A percentile compares a stretch with the other conserved stretches of the same genome.
Conservation (phyloP, 169 alveolate genomes). For the Plasmodium gaboni region DNA sequence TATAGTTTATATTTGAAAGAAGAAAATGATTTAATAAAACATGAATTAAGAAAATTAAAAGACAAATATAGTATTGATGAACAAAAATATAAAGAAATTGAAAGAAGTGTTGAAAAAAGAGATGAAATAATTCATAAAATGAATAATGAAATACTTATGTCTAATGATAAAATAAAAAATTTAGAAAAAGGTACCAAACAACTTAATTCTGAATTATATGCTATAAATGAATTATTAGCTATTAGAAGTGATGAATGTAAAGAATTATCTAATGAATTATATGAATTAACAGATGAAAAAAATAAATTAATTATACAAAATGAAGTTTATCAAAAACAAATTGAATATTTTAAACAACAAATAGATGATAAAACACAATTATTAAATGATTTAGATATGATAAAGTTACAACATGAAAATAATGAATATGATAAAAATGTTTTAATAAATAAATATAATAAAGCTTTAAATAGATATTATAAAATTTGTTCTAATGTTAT, state of each 20-base stretch:
- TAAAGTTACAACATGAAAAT: slow-evolving; percentile 8
- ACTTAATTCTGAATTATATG: slow-evolving; percentile 58
- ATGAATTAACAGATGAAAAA: slow-evolving; percentile 58
- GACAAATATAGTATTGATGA: slow-evolving; percentile 49
- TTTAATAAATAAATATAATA: slow-evolving; percentile 39
- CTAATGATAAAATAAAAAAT: slow-evolving; percentile 63
- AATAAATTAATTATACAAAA: slow-evolving; percentile 59
- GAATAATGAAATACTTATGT: slow-evolving; percentile 60
- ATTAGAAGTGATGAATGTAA: slow-evolving; percentile 73
- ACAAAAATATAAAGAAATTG: slow-evolving; percentile 59
- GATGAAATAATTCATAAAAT: slow-evolving; percentile 63
- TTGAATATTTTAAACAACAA: slow-evolving; percentile 54
- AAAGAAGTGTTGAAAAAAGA: slow-evolving; percentile 56
- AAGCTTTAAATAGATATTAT: slow-evolving; percentile 32
- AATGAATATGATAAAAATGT: slow-evolving; percentile 34
- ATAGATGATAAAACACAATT: slow-evolving; percentile 48
- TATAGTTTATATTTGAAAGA: slow-evolving; percentile 71
- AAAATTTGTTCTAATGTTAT: slow-evolving; percentile 58
- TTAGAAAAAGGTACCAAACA: slow-evolving; percentile 60
- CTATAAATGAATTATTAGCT: slow-evolving; percentile 62
- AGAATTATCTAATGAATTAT: slow-evolving; percentile 53
- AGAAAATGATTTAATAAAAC: slow-evolving; percentile 67
- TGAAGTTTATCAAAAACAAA: slow-evolving; percentile 51
- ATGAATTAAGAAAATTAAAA: slow-evolving; percentile 58
- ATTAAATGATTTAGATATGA: slow-evolving; percentile 34